These are phyloP conservation scores for Aegilops longissima DNA, from an alignment of 176 grass and related monocot genomes.

Conservation along the genomic window DNA sequence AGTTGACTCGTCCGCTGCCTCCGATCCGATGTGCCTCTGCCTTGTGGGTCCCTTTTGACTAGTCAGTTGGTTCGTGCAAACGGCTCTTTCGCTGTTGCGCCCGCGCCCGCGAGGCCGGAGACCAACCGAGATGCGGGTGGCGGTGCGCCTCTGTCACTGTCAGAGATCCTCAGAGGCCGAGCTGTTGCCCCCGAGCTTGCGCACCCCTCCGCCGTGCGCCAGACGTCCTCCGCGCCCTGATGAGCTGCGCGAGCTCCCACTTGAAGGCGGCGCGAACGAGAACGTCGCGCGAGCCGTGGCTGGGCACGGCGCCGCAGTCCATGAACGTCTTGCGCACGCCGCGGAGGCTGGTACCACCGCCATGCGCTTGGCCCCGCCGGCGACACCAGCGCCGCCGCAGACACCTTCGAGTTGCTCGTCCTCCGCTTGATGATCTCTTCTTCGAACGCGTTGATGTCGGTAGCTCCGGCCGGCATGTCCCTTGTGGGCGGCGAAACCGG, in stretches of 20 bases:
- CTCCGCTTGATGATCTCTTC: constrained; percentile 43
- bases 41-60: too few species aligned
- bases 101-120: too few species aligned
- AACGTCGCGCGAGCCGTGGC: constrained; percentile 65
- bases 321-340: constrained; percentile 52
- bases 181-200: too few species aligned
- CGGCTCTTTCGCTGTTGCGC: too few species aligned
- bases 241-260: constrained; percentile 38
- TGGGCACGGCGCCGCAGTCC: constrained; percentile 58
- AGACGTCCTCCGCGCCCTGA: neutral
- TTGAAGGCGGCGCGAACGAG: constrained; percentile 62
- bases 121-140: too few species aligned
- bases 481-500: constrained; percentile 4
- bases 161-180: too few species aligned
- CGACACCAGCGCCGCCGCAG: constrained; percentile 5
- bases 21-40: too few species aligned
- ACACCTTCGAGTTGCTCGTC: neutral
- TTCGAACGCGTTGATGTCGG: constrained; percentile 41
- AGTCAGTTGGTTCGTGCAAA: too few species aligned
- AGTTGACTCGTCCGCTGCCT: too few species aligned
- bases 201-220: too few species aligned
- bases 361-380: neutral
- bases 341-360: too few species aligned
- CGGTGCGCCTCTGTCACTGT: too few species aligned
- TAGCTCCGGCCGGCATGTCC: constrained; percentile 33